phyloP scores from a whole-genome alignment of 768 basidiomycete species.

The Clathrus columnatus region DNA sequence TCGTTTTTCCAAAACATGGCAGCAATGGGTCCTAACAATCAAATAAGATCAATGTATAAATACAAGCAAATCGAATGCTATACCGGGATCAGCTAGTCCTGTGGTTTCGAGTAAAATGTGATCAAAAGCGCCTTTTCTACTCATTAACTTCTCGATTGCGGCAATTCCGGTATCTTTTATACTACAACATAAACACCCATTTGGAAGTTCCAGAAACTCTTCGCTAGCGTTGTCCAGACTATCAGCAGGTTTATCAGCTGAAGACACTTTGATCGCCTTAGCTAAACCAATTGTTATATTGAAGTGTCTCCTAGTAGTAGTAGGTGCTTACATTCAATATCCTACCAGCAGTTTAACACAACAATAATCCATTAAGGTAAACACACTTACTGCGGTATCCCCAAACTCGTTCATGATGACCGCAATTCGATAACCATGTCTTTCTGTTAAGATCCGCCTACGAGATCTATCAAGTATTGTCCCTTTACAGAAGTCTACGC shows the following conservation, averaged over 20 bases:
- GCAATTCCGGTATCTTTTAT: constrained; percentile 91
- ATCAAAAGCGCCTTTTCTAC: constrained; percentile 80
- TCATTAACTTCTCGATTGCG: constrained; percentile 89
- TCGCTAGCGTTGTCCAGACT: constrained; percentile 50
- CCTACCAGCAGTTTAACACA: constrained; percentile 35
- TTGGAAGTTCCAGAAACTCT: constrained; percentile 86
- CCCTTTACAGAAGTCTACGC: not conserved
- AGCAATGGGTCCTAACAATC: constrained; percentile 65
- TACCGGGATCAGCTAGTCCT: constrained; percentile 91
- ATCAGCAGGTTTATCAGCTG: constrained; percentile 35
- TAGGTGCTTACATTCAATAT: constrained; percentile 72
- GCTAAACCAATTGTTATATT: constrained; percentile 35
- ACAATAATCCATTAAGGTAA: not conserved
- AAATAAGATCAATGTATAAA: not conserved
- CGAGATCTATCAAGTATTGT: not conserved
- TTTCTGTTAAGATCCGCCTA: constrained; percentile 83
- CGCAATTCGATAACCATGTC: constrained; percentile 92
- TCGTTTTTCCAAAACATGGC: constrained; percentile 85
- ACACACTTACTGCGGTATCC: constrained; percentile 69
- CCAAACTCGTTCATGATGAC: constrained; percentile 99
- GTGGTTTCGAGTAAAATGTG: constrained; percentile 95
- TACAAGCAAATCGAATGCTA: not conserved
- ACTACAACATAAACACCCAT: constrained; percentile 98
- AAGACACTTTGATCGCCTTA: constrained; percentile 76
- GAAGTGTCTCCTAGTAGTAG: not conserved